Percentiles rank a stretch among this genome's conserved stretches.
These are phyloP conservation scores for Pisolithus microcarpus DNA, from an alignment of 768 basidiomycete species.

Conservation along the genomic window DNA sequence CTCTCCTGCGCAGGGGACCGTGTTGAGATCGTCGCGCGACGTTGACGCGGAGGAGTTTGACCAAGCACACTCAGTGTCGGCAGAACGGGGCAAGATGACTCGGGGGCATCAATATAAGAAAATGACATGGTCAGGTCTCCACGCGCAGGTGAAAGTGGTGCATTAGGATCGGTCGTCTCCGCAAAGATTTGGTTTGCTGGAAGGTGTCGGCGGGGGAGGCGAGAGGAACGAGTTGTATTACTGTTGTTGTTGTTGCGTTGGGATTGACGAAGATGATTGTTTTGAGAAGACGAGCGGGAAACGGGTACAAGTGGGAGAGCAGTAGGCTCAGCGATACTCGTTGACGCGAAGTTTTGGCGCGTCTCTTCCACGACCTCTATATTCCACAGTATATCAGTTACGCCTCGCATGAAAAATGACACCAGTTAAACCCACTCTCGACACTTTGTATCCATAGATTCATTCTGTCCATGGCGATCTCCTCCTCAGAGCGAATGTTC, in stretches of 20 bases:
- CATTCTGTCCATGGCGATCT: conserved; percentile 53
- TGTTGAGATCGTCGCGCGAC: conserved; percentile 63
- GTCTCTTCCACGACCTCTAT: conserved; percentile 79
- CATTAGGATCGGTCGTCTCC: conserved; percentile 18
- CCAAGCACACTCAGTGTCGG: conserved; percentile 15
- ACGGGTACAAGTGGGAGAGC: conserved; percentile 58
- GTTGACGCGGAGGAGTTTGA: conserved; percentile 30
- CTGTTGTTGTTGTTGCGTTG: conserved; percentile 1
- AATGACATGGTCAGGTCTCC: conserved; percentile 17
- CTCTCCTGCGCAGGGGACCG: conserved; percentile 44
- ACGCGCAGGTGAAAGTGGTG: conserved; percentile 17
- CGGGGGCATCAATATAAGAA: conserved; percentile 15
- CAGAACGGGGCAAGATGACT: conserved; percentile 14
- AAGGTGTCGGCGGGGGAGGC: conserved; percentile 55
- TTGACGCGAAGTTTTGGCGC: conserved; percentile 62
- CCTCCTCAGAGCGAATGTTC: conserved; percentile 25
- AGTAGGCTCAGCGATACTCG: conserved; percentile 42
- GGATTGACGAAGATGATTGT: conserved; percentile 26
- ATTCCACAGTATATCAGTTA: conserved; percentile 8
- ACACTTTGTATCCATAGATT: conserved; percentile 77
- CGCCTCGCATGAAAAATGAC: background rate
- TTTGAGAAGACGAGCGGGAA: conserved; percentile 42
- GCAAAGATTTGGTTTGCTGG: conserved; percentile 68
- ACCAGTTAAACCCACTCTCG: conserved; percentile 52
- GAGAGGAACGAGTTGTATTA: conserved; percentile 26